These are phyloP conservation scores for Aureobasidium sp. DNA, from an alignment of 2,329 filamentous ascomycete genomes.

Conservation along the genomic window DNA sequence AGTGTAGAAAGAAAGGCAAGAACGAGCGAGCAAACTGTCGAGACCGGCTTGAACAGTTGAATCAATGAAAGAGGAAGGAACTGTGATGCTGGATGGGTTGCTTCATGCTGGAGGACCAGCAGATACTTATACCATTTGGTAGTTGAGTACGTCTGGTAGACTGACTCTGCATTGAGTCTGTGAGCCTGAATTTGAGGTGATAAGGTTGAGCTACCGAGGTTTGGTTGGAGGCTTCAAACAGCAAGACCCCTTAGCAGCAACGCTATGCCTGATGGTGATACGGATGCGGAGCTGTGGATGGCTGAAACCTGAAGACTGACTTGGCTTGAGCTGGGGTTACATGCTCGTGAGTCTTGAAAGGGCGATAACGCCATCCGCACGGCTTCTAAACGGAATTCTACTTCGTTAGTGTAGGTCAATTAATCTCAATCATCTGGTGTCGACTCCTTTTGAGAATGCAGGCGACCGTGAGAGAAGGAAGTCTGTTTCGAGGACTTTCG, in stretches of 20 bases:
- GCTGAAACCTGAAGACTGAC: constrained; percentile 3
- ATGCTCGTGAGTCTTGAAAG: background rate
- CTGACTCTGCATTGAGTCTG: background rate
- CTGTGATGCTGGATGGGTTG: constrained; percentile 7
- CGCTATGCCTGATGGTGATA: background rate
- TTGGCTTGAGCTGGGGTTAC: background rate
- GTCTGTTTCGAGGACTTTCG: background rate
- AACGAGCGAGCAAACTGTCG: constrained; percentile 10
- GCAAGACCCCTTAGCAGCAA: background rate
- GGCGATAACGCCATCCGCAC: constrained; percentile 5
- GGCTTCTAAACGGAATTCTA: background rate
- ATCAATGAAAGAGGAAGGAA: background rate
- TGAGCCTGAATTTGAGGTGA: background rate
- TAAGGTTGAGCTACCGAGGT: background rate
- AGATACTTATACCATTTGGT: constrained; percentile 9
- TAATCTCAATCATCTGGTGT: background rate
- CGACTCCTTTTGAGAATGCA: background rate
- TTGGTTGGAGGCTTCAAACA: background rate
- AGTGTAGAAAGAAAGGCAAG: background rate
- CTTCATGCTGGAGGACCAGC: background rate
- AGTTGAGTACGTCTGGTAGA: background rate
- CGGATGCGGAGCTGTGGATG: background rate
- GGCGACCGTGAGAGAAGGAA: background rate
- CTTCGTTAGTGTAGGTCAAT: background rate
- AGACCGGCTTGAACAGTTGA: constrained; percentile 14